A percentile compares a stretch with the other conserved stretches of the same genome.
phyloP scores from a whole-genome alignment of 2,329 filamentous ascomycete species.

The Venturia aucupariae region DNA sequence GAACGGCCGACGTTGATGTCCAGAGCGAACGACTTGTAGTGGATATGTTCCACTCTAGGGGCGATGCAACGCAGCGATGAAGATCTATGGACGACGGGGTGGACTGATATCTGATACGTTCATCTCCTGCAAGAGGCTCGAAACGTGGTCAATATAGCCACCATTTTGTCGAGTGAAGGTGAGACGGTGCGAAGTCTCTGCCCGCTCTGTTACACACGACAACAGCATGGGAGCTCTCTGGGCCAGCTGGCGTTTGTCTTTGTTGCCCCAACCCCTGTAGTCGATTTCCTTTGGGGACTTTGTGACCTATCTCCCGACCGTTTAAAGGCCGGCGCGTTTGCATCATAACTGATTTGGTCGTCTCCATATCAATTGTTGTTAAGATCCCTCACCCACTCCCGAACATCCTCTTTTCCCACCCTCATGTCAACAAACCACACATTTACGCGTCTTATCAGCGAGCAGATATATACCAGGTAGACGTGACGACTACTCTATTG shows the following conservation, averaged over 20 bases:
- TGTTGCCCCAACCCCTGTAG: conserved; percentile 5
- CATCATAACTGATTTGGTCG: background rate
- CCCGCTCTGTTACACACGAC: conserved; percentile 5
- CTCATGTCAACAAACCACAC: background rate
- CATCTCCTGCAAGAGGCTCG: conserved; percentile 11
- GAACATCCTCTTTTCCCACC: background rate
- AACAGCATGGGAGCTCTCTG: conserved; percentile 2
- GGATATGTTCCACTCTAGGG: background rate
- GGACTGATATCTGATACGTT: conserved; percentile 11
- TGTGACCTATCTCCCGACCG: conserved; percentile 5
- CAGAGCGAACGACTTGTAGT: background rate
- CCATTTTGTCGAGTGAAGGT: conserved; percentile 3
- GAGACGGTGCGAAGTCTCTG: conserved; percentile 9
- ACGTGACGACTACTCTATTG: background rate
- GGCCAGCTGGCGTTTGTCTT: conserved; percentile 10
- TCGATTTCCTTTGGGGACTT: background rate
- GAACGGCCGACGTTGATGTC: background rate
- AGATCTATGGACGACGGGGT: background rate
- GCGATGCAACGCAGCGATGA: background rate
- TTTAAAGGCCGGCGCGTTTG: conserved; percentile 2
- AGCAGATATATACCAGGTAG: background rate
- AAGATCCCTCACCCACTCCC: background rate
- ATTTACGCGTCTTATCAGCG: background rate
- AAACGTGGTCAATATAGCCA: conserved; percentile 6
- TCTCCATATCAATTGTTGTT: background rate